Evolutionary conservation across 345 rosid genomes (phyloP).

Genomic region (Hibiscus trionum): DNA sequence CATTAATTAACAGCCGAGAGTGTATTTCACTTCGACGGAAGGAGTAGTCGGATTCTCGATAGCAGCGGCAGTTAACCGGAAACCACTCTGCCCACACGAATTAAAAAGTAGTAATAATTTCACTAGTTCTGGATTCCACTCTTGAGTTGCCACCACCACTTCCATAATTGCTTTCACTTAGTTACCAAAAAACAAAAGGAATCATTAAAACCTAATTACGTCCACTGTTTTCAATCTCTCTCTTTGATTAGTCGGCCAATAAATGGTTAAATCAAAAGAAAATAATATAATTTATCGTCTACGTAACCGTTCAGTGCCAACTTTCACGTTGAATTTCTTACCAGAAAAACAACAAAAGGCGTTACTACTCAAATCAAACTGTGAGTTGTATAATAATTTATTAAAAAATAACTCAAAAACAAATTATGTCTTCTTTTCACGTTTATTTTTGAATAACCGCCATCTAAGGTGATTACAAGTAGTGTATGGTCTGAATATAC

Average conservation of each 20-base stretch:
- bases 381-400: too few species aligned
- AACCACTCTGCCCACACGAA: slow-evolving; percentile 27
- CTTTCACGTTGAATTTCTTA: background rate
- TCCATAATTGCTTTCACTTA: background rate
- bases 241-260: too few species aligned
- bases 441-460: too few species aligned
- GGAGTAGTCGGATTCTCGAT: slow-evolving; percentile 47
- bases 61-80: slow-evolving; percentile 37
- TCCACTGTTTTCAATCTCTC: too few species aligned
- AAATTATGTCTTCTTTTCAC: too few species aligned
- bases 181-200: background rate
- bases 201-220: background rate
- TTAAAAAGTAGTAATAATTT: too few species aligned
- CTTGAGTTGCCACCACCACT: background rate
- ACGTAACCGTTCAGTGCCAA: background rate
- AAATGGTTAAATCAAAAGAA: too few species aligned
- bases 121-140: background rate
- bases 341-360: background rate
- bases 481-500: too few species aligned
- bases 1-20: slow-evolving; percentile 63
- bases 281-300: too few species aligned
- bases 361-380: too few species aligned
- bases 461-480: too few species aligned
- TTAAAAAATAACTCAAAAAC: too few species aligned
- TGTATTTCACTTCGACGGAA: slow-evolving; percentile 38